These are phyloP conservation scores for Penicillium frequentans DNA, from an alignment of 2,329 filamentous ascomycete genomes.

Conservation along the genomic window DNA sequence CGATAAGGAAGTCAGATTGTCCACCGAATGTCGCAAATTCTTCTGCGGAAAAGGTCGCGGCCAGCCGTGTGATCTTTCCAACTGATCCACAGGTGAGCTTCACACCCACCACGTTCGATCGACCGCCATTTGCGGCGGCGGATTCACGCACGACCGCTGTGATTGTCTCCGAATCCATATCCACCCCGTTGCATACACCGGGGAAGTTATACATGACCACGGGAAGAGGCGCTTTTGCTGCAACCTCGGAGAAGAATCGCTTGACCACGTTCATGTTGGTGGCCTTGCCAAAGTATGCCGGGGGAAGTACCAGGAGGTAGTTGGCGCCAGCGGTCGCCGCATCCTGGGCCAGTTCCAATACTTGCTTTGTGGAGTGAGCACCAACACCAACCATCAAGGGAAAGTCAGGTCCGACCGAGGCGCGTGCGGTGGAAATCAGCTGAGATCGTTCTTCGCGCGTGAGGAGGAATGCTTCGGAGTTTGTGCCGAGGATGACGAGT, in stretches of 20 bases:
- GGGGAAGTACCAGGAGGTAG: slow-evolving; percentile 62
- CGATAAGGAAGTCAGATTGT: slow-evolving; percentile 69
- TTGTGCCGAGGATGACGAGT: slow-evolving; percentile 57
- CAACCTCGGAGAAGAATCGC: slow-evolving; percentile 61
- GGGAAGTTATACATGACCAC: slow-evolving; percentile 70
- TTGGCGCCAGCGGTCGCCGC: slow-evolving; percentile 61
- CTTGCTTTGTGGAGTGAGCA: slow-evolving; percentile 65
- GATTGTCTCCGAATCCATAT: slow-evolving; percentile 66
- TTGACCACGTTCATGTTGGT: slow-evolving; percentile 59
- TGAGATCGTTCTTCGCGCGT: slow-evolving; percentile 60
- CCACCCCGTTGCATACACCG: slow-evolving; percentile 66
- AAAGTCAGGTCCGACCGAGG: slow-evolving; percentile 53
- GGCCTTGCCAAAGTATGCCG: slow-evolving; percentile 65
- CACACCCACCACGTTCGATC: slow-evolving; percentile 60
- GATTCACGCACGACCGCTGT: slow-evolving; percentile 52
- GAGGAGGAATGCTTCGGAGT: slow-evolving; percentile 57
- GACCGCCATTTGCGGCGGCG: slow-evolving; percentile 18
- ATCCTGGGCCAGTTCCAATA: slow-evolving; percentile 60
- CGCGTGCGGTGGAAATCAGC: slow-evolving; percentile 58
- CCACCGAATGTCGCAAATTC: slow-evolving; percentile 70
- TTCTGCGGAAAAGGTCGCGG: slow-evolving; percentile 52
- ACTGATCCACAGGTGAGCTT: slow-evolving; percentile 66
- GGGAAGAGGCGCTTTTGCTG: slow-evolving; percentile 53
- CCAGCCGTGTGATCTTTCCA: slow-evolving; percentile 60
- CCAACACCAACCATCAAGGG: slow-evolving; percentile 65